phyloP scores from a whole-genome alignment of 2,329 filamentous ascomycete species.

The Cladobotryum mycophilum region DNA sequence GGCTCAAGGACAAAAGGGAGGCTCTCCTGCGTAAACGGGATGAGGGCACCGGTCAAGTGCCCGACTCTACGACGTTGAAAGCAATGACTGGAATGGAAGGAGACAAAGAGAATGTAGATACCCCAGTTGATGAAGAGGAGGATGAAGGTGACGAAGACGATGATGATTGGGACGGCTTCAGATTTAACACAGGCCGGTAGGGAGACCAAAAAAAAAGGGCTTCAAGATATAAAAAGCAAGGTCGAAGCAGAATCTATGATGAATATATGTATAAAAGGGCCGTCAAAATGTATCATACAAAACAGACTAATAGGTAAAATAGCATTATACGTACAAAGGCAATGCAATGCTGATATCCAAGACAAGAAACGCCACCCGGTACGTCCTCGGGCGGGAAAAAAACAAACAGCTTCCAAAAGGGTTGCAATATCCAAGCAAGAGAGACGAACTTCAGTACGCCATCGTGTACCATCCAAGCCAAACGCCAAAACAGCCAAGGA shows the following conservation, averaged over 20 bases:
- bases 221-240: background rate
- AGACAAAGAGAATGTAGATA: constrained; percentile 27
- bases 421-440: too few relatives aligned
- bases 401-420: too few relatives aligned
- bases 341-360: background rate
- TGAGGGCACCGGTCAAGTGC: constrained; percentile 23
- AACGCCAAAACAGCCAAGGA: too few relatives aligned
- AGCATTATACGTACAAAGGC: background rate
- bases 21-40: constrained; percentile 42
- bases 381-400: too few relatives aligned
- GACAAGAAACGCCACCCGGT: background rate
- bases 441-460: too few relatives aligned
- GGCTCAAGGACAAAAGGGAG: constrained; percentile 65
- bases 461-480: too few relatives aligned
- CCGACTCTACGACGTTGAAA: constrained; percentile 14
- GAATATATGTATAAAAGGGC: background rate
- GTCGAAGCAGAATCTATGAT: background rate
- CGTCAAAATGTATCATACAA: background rate
- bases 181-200: constrained; percentile 31
- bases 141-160: constrained; percentile 44
- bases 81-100: constrained; percentile 15
- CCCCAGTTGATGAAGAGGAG: constrained; percentile 41
- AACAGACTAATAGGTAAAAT: background rate
- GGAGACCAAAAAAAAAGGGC: background rate
- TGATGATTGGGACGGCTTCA: constrained; percentile 56